Base-by-base conservation (phyloP, 2,329 filamentous ascomycete genomes). In the Microcyclosporella mali region DNA sequence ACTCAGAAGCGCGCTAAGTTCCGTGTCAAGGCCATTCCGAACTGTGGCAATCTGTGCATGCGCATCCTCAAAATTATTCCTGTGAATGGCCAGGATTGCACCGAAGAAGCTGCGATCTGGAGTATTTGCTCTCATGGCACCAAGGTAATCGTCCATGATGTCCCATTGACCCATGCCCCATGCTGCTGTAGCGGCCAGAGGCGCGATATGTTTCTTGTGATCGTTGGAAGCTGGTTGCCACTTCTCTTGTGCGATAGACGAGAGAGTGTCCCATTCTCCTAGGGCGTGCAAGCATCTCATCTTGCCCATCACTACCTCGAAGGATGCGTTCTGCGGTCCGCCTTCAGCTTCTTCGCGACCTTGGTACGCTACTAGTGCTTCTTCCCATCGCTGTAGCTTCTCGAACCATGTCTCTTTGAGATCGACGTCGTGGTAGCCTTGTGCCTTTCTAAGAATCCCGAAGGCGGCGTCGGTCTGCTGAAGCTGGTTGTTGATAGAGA, bases 401-500 rank as follows among this genome's bases (percentile, higher is more conserved):
- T 98, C 94, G 55, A 95, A 98, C 92, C 92, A 99, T 0, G 89
- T 95, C 68, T 99, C 92, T 47, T 94, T 88, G 37, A 98, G 75
- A 60, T 94, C 88, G 21, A 99, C 94, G 59, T 98, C 92, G 55
- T 87, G 86, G 65, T 97, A 98, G 33, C 88, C 80, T 65, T 98
- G 92, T 7, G 92, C 92, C 68, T 95, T 95, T 38, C 92, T 82
- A 44, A 99, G 74, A 47, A 99, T 99, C 66, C 92, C 92, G 56
- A 99, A 97, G 32, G 92, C 94, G 25, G 92, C 94, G 67, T 99
- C 92, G 75, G 92, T 95, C 64, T 99, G 92, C 64, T 98, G 92
- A 6, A 99, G 77, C 63, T 98, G 90, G 62, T 99, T 98, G 69
- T 99, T 99, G 71, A 99, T 98, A 50, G 90, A 92, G 57, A 99